phyloP scores from a whole-genome alignment of 805 yeast genomes.

The Metschnikowia corniflorae region DNA sequence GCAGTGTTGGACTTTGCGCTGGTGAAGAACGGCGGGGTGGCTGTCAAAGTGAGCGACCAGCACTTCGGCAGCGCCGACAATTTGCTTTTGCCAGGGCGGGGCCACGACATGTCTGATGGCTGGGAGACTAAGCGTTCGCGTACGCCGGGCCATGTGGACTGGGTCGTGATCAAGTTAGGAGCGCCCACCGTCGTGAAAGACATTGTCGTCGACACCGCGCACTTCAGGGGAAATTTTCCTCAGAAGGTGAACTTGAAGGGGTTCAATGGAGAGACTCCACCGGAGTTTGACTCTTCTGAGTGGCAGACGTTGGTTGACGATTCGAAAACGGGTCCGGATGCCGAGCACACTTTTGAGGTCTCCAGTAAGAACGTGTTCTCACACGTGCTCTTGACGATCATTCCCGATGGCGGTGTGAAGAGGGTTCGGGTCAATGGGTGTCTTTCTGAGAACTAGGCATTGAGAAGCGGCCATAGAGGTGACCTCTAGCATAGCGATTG shows the following conservation, averaged over 20 bases:
- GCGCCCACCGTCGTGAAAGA: constrained; percentile 52
- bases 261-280: constrained; percentile 31
- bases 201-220: constrained; percentile 84
- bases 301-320: constrained; percentile 70
- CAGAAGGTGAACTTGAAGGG: constrained; percentile 74
- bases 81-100: constrained; percentile 87
- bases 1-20: constrained; percentile 69
- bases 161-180: constrained; percentile 85
- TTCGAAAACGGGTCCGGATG: constrained; percentile 77
- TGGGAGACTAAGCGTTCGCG: constrained; percentile 97
- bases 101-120: constrained; percentile 95
- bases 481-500: too few relatives aligned
- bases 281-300: constrained; percentile 39
- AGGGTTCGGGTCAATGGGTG: constrained; percentile 80
- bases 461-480: too few relatives aligned
- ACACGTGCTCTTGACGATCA: constrained; percentile 76
- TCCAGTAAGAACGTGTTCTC: constrained; percentile 38
- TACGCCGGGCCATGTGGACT: constrained; percentile 78
- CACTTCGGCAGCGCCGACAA: constrained; percentile 94
- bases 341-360: constrained; percentile 60
- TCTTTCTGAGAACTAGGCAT: constrained; percentile 21
- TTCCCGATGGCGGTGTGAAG: constrained; percentile 97
- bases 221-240: constrained; percentile 93
- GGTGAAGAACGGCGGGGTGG: constrained; percentile 86
- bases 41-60: constrained; percentile 79